These are phyloP conservation scores for Podochytrium sp. DNA, from an alignment of 192 early-diverging fungal species.

Conservation along the genomic window DNA sequence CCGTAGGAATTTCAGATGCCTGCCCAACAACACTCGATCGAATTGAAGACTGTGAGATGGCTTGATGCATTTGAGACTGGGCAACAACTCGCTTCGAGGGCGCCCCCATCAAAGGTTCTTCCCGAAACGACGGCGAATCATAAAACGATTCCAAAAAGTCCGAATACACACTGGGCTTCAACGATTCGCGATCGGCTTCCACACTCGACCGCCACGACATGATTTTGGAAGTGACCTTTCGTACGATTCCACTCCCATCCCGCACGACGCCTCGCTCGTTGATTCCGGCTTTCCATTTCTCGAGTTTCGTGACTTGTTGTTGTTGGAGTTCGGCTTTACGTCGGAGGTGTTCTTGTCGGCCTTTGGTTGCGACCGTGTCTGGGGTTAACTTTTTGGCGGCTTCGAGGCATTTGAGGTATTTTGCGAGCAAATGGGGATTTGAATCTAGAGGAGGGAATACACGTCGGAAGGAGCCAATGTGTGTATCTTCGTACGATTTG, in stretches of 20 bases:
- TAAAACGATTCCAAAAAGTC: no score
- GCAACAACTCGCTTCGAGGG: no score
- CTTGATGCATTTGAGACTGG: no score
- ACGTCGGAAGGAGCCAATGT: constrained; percentile 45
- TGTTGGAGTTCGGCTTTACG: neutral
- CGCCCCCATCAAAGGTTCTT: no score
- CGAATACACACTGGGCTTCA: no score
- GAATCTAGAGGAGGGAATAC: constrained; percentile 49
- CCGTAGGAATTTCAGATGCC: no score
- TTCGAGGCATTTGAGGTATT: constrained; percentile 24
- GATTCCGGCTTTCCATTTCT: neutral
- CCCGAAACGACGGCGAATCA: no score
- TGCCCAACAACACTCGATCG: no score
- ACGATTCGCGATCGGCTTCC: no score
- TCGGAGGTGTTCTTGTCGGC: neutral
- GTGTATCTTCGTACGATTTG: constrained; percentile 38
- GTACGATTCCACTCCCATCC: constrained; percentile 1
- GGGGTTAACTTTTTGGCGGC: neutral
- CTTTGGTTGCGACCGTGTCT: constrained; percentile 16
- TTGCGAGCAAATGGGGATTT: neutral
- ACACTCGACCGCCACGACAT: constrained; percentile 15
- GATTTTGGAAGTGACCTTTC: constrained; percentile 12
- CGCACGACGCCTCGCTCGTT: neutral
- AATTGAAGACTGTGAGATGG: no score
- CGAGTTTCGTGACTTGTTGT: neutral